phyloP scores from a whole-genome alignment of 495 filamentous ascomycete species.

The Lindgomyces ingoldianus region DNA sequence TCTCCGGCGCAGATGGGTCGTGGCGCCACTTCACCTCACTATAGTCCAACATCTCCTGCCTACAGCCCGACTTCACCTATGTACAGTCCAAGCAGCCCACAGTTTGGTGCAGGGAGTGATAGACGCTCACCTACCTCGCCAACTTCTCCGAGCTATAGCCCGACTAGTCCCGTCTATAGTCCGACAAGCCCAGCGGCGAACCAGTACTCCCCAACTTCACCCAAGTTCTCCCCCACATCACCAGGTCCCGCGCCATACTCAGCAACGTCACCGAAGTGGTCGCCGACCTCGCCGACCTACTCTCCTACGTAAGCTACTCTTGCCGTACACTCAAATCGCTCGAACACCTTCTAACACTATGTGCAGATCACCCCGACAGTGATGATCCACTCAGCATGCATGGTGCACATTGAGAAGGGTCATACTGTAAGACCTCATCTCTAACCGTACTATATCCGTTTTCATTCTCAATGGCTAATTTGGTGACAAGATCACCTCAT shows the following conservation, averaged over 20 bases:
- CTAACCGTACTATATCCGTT: slow-evolving; percentile 12
- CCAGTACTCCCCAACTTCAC: slow-evolving; percentile 60
- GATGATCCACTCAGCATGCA: slow-evolving; percentile 7
- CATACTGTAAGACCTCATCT: slow-evolving; percentile 21
- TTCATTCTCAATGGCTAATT: slow-evolving; percentile 15
- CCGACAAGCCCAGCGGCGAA: slow-evolving; percentile 51
- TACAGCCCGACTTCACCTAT: slow-evolving; percentile 64
- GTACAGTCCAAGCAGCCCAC: slow-evolving; percentile 74
- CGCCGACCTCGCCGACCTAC: slow-evolving; percentile 46
- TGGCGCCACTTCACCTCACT: slow-evolving; percentile 54
- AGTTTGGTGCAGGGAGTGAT: slow-evolving; percentile 58
- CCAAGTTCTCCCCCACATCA: slow-evolving; percentile 67
- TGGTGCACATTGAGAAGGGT: background rate
- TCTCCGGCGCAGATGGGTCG: slow-evolving; percentile 57
- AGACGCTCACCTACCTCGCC: slow-evolving; percentile 54
- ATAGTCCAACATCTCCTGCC: slow-evolving; percentile 63
- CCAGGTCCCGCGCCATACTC: slow-evolving; percentile 56
- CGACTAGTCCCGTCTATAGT: slow-evolving; percentile 50
- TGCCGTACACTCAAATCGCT: too few species aligned
- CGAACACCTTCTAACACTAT: slow-evolving; percentile 18
- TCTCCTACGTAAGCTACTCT: slow-evolving; percentile 45
- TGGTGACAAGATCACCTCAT: slow-evolving; percentile 11
- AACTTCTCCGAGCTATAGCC: slow-evolving; percentile 37
- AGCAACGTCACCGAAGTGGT: slow-evolving; percentile 56
- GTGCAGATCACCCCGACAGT: slow-evolving; percentile 25